Percentiles rank a stretch among this genome's conserved stretches.
These are phyloP conservation scores for Fusarium sp. DNA, from an alignment of 2,329 filamentous ascomycete species.

Conservation along the genomic window DNA sequence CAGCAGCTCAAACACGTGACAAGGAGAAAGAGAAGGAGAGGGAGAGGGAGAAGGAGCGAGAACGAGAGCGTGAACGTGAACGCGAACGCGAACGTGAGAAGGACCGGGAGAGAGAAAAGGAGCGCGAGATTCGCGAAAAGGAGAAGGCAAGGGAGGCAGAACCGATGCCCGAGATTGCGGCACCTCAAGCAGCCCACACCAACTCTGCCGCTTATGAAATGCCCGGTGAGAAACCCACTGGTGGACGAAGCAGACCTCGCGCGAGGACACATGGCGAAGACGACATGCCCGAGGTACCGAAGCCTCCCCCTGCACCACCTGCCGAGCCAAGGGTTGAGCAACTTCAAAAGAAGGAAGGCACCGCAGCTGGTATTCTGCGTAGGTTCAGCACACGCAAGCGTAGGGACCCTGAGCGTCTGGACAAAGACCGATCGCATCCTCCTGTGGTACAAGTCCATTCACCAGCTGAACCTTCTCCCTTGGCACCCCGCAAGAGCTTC, in stretches of 20 bases:
- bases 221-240: conserved; percentile 86
- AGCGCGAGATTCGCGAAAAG: conserved; percentile 38
- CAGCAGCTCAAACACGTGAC: conserved; percentile 53
- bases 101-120: conserved; percentile 18
- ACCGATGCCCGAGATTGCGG: conserved; percentile 75
- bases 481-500: conserved; percentile 83
- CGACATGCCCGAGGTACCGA: conserved; percentile 73
- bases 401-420: conserved; percentile 70
- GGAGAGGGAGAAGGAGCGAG: conserved; percentile 42
- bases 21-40: conserved; percentile 45
- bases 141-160: conserved; percentile 53
- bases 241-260: conserved; percentile 82
- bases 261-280: conserved; percentile 96
- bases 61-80: conserved; percentile 26
- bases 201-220: conserved; percentile 87
- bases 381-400: conserved; percentile 89
- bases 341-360: conserved; percentile 82
- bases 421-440: conserved; percentile 74
- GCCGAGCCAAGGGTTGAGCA: conserved; percentile 68
- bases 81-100: conserved; percentile 46
- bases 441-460: conserved; percentile 81
- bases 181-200: conserved; percentile 88
- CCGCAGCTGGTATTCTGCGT: conserved; percentile 83
- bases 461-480: conserved; percentile 69
- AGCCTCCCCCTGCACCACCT: conserved; percentile 44